Percentiles rank a stretch among this genome's conserved stretches.
These are phyloP conservation scores for Metarhizium humberi DNA, from an alignment of 2,329 filamentous ascomycete genomes.

Conservation along the genomic window DNA sequence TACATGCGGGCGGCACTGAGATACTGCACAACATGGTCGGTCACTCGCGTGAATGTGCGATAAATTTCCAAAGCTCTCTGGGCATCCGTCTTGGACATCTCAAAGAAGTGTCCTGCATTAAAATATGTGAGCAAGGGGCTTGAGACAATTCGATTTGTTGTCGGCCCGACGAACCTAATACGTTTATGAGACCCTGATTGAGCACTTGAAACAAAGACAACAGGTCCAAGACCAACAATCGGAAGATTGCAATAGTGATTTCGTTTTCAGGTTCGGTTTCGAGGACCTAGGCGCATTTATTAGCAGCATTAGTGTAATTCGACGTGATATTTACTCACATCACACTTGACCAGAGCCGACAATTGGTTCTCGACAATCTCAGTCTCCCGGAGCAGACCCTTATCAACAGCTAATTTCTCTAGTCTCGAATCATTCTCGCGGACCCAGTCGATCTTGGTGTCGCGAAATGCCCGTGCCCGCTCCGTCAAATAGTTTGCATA, in stretches of 20 bases:
- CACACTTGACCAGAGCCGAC: constrained; percentile 75
- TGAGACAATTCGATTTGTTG: constrained; percentile 3
- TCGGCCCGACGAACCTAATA: constrained; percentile 57
- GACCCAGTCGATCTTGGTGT: constrained; percentile 86
- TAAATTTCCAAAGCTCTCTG: constrained; percentile 89
- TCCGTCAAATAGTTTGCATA: constrained; percentile 83
- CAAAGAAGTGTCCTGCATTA: constrained; percentile 80
- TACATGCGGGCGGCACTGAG: constrained; percentile 80
- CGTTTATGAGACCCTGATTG: constrained; percentile 95
- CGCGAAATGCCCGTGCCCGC: constrained; percentile 70
- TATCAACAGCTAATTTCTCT: constrained; percentile 81
- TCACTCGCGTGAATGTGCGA: constrained; percentile 83
- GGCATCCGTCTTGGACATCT: constrained; percentile 92
- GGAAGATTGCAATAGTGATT: constrained; percentile 89
- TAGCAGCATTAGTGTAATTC: background rate
- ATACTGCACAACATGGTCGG: constrained; percentile 85
- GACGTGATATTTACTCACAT: constrained; percentile 46
- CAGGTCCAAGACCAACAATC: constrained; percentile 82
- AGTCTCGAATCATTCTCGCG: constrained; percentile 71
- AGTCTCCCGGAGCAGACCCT: constrained; percentile 84
- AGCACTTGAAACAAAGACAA: constrained; percentile 86
- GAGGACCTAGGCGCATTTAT: constrained; percentile 52
- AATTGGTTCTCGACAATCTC: constrained; percentile 87
- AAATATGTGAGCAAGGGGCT: constrained; percentile 8
- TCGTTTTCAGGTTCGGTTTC: constrained; percentile 89